phyloP scores from a whole-genome alignment of 2,329 filamentous ascomycete species.

The Hypoxylon rubiginosum region DNA sequence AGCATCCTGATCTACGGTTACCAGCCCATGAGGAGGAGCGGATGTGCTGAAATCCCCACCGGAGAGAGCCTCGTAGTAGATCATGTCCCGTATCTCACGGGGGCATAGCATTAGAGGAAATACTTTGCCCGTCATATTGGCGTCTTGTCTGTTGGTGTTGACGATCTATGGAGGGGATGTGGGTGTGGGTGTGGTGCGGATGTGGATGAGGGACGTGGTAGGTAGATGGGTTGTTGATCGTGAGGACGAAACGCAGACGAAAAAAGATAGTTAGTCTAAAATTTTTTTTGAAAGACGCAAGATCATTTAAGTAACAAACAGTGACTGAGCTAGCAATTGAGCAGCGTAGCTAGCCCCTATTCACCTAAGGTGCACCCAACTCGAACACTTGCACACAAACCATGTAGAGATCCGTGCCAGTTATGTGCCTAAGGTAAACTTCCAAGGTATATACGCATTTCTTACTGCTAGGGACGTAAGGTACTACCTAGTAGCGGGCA shows the following conservation, averaged over 20 bases:
- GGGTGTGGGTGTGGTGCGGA: background rate
- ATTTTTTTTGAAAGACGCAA: background rate
- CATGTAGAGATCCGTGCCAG: background rate
- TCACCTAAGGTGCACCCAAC: background rate
- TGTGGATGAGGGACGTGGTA: no score
- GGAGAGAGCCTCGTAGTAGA: background rate
- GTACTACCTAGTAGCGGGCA: no score
- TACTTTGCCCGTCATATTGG: background rate
- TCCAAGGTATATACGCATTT: background rate
- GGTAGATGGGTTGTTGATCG: background rate
- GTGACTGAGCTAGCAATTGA: background rate
- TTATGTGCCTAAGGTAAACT: background rate
- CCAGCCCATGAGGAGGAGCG: background rate
- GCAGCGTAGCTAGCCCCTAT: background rate
- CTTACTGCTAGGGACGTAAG: background rate
- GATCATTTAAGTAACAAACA: background rate
- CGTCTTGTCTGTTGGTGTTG: background rate
- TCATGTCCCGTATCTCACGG: slow-evolving; percentile 2
- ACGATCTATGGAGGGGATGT: no score
- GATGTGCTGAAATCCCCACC: background rate
- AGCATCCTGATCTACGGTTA: background rate
- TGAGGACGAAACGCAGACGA: background rate
- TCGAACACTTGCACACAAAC: background rate
- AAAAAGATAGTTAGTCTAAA: background rate
- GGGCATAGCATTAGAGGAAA: background rate